Percentiles rank a stretch among this genome's conserved stretches.
Conservation (phyloP, 768 basidiomycete genomes). For the Leccinum subgranulosum region DNA sequence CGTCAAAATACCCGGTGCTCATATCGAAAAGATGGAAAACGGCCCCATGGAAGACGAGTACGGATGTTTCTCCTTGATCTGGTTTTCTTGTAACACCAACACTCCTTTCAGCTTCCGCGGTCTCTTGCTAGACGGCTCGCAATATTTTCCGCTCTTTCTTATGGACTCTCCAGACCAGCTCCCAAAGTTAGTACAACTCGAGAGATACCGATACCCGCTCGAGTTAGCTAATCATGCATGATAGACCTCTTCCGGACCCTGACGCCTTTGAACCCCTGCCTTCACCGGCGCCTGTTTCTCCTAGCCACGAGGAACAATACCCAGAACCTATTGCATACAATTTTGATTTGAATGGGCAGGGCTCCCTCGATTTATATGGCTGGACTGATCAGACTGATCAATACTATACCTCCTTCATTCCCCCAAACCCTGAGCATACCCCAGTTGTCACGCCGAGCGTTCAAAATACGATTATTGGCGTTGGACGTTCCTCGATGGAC, state of each 20-base stretch:
- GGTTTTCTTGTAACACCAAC: not conserved
- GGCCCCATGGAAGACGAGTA: not conserved
- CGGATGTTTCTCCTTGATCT: not conserved
- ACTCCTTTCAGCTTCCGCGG: not conserved
- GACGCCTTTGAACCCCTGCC: not conserved
- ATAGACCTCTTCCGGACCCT: not conserved
- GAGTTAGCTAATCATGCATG: not conserved
- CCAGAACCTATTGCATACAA: no score
- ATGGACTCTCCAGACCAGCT: not conserved
- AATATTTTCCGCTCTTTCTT: not conserved
- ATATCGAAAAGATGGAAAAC: not conserved
- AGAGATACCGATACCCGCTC: not conserved
- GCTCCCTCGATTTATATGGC: not conserved
- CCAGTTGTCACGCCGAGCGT: not conserved
- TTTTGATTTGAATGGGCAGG: not conserved
- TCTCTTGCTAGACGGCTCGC: not conserved
- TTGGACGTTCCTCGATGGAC: no score
- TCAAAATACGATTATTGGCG: rapidly evolving
- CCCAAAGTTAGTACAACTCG: not conserved
- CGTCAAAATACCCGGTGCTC: not conserved
- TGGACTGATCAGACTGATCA: not conserved
- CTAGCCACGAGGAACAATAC: not conserved
- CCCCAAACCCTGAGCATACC: not conserved
- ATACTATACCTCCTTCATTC: not conserved
- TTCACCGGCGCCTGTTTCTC: no score